Conservation (phyloP, 2,329 filamentous ascomycete species). For the Ophiostoma piceae region DNA sequence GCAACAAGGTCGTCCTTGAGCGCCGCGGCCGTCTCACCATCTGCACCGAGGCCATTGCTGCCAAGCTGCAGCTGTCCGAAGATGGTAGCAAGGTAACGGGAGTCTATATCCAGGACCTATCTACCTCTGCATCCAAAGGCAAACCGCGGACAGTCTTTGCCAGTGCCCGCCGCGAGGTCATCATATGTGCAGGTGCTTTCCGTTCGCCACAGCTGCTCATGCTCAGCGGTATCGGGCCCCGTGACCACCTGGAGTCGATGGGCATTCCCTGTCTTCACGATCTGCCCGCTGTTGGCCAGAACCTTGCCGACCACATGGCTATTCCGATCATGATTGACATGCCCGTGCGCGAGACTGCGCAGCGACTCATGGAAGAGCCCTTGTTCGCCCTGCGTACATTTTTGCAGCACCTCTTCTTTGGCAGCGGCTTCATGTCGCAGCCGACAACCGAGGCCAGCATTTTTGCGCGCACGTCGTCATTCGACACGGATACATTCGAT, state of each 20-base stretch:
- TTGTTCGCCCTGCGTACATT: conserved; percentile 31
- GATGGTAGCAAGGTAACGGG: conserved; percentile 28
- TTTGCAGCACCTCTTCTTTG: conserved; percentile 32
- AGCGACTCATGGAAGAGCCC: conserved; percentile 26
- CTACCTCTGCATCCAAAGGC: background rate
- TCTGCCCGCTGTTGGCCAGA: conserved; percentile 31
- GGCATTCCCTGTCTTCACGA: conserved; percentile 30
- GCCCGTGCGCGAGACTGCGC: conserved; percentile 29
- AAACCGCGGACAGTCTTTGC: conserved; percentile 26
- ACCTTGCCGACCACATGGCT: conserved; percentile 32
- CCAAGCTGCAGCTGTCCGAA: conserved; percentile 30
- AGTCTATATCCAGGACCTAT: conserved; percentile 27
- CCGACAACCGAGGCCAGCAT: conserved; percentile 28
- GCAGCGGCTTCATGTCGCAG: conserved; percentile 30
- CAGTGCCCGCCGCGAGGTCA: conserved; percentile 32
- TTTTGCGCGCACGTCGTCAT: conserved; percentile 30
- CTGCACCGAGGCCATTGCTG: conserved; percentile 32
- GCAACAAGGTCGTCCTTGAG: conserved; percentile 26
- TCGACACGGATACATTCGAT: conserved; percentile 32
- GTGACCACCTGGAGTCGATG: conserved; percentile 25
- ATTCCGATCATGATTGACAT: conserved; percentile 32
- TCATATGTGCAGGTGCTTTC: conserved; percentile 32
- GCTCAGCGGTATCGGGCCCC: conserved; percentile 35
- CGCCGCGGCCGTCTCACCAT: conserved; percentile 30
- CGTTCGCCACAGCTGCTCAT: conserved; percentile 34